Base-by-base conservation (phyloP, 805 yeast species). In the Barnettozyma siamensis region DNA sequence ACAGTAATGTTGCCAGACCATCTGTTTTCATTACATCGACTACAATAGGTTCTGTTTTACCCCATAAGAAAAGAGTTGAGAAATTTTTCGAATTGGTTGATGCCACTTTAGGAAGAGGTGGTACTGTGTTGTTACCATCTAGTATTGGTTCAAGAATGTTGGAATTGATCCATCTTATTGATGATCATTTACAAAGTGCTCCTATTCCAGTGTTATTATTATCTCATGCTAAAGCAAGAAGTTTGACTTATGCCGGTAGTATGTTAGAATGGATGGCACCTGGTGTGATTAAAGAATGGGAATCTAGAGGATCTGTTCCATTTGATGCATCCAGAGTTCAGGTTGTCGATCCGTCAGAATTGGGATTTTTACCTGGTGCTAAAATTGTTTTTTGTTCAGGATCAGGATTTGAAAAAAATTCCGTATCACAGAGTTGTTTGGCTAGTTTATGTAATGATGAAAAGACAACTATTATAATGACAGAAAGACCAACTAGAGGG, bases 261-360 rank as follows among this genome's bases (percentile, higher is more conserved):
- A 84, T 93, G 82, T 64, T 91, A 23, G 99, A 93, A 65, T 93
- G 98, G 98, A 83, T 93, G 88, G 80, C 95, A 0, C 76, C 91
- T 0, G 73, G 81, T n/a, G 73, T 88, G n/a, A 75, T 86, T 20
- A 83, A 84, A 51, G 83, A 79, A 35, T 88, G 96, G 91, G 95
- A 88, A 54, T 66, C 73, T 7, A 72, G 76, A 45, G 80, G 80
- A 40, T 75, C 74, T 41, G 74, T 83, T 2, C 96, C 97, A 1
- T 89, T 91, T 57, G 94, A 85, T 50, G 75, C 84, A 33, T 63
- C 78, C 21, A 66, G 78, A 55, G 75, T 80, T 45, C 76, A 82
- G 54, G 65, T 79, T 38, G 63, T 76, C 47, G 67, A 73, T 39
- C 69, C 82, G n/a, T 63, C 67, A 41, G 85, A 84, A 46, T 53